Evolutionary conservation across 1,284 basidiomycete genomes (phyloP), one percentile per base, ranked within the genome.

Genomic region (Xerocomus amazonicus): DNA sequence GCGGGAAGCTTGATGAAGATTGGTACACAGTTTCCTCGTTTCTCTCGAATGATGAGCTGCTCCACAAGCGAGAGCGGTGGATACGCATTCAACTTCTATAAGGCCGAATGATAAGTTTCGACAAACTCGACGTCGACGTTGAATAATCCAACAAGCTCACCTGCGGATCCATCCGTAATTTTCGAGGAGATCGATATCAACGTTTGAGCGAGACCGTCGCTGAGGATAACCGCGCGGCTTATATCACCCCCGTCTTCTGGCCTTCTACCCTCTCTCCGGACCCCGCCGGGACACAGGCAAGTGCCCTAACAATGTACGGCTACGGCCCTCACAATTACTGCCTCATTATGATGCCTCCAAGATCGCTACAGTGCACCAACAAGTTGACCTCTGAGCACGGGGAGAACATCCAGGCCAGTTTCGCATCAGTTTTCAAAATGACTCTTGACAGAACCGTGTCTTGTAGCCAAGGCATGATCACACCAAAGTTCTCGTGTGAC

Each of bases 1-100:
- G 94, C 94, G 23, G 97, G 93, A 8, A 99, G 78, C 59, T 95
- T 87, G 51, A 95, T 80, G 70, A 86, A 99, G 57, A 99, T 82
- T 14, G 96, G 96, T 36, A 99, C 82, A 63, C 89, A 93, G 66
- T 96, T 96, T 65, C 94, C 93, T 49, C 72, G 75, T 69, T 90
- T 87, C 68, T 91, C 85, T 42, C 80, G 76, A 51, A 89, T 72
- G 52, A 92, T 83, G 56, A 90, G 76, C 54, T 78, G 77, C 68
- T 91, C 86, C 47, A 92, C 77, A 17, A 74, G 76, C 9, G 78
- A 75, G 29, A 90, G 74, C n/a, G 88, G 72, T 10, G 89, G 89
- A 56, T 74, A 74, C 12, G 85, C 80, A 36, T 77, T 74, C 34
- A 89, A 68, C 67, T 76, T 83, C 87, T 90, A 57, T 28, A 52